phyloP scores from a whole-genome alignment of 2,329 filamentous ascomycete species.

The Penicillium crustosum region DNA sequence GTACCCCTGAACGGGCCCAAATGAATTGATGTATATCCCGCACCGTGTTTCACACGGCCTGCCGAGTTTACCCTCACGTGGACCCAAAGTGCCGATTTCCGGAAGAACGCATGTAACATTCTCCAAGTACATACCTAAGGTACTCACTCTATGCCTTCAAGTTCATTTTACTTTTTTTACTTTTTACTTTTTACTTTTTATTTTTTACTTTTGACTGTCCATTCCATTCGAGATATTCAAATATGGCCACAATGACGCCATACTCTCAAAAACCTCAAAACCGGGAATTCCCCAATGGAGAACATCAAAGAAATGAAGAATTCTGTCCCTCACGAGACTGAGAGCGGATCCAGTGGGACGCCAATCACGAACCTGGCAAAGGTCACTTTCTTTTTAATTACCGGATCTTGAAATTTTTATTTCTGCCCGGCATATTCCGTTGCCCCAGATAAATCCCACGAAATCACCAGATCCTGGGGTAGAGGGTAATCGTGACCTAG shows the following conservation, averaged over 20 bases:
- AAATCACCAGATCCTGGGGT: too few relatives aligned
- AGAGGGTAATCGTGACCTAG: background rate
- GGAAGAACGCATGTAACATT: background rate
- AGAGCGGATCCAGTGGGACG: background rate
- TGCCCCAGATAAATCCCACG: too few relatives aligned
- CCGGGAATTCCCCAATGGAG: background rate
- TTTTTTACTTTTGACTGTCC: background rate
- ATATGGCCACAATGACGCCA: background rate
- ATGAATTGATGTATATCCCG: constrained; percentile 1
- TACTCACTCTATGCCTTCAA: background rate
- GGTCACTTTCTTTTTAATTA: background rate
- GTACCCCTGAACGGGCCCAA: background rate
- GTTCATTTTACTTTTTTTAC: too few relatives aligned
- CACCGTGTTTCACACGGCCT: constrained; percentile 4
- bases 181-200: background rate
- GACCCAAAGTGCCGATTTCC: constrained; percentile 6
- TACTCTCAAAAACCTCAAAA: background rate
- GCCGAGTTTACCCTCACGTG: constrained; percentile 5
- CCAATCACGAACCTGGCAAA: constrained; percentile 1
- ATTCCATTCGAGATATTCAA: background rate
- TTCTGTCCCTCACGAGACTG: background rate
- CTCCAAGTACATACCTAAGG: background rate
- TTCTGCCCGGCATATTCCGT: background rate
- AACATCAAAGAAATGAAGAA: background rate
- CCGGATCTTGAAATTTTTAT: background rate